phyloP scores from a whole-genome alignment of 768 basidiomycete genomes.

The Trametes villosa region DNA sequence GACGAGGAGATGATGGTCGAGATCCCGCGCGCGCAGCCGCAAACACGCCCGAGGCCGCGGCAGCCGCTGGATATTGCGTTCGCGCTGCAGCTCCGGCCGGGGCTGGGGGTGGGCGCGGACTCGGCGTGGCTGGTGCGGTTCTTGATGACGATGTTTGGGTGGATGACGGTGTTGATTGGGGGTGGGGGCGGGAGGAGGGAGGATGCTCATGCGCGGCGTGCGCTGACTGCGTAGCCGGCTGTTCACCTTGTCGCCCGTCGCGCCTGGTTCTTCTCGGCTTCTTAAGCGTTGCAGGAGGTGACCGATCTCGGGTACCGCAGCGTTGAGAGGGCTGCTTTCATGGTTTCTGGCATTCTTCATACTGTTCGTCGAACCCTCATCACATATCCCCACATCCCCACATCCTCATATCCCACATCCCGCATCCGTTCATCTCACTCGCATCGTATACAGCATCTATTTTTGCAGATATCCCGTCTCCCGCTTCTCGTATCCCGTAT shows the following conservation, averaged over 20 bases:
- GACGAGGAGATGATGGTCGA: slow-evolving; percentile 23
- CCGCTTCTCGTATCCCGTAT: background rate
- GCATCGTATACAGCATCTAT: slow-evolving; percentile 1
- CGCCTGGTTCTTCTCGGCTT: background rate
- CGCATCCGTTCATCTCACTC: background rate
- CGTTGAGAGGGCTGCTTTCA: no score
- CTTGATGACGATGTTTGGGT: slow-evolving; percentile 79
- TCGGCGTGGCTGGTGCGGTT: slow-evolving; percentile 81
- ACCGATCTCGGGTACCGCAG: no score
- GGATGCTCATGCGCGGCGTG: slow-evolving; percentile 3
- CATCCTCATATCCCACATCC: background rate
- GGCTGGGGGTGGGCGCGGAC: slow-evolving; percentile 70
- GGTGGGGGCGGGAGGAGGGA: slow-evolving; percentile 8
- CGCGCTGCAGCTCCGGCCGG: slow-evolving; percentile 78
- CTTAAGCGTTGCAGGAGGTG: background rate
- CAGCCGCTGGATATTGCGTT: slow-evolving; percentile 62
- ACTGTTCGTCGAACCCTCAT: no score
- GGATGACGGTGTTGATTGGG: slow-evolving; percentile 63
- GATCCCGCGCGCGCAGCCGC: slow-evolving; percentile 12
- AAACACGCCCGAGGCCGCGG: slow-evolving; percentile 31
- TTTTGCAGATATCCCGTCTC: slow-evolving; percentile 7
- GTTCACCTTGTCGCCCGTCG: no score
- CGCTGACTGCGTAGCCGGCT: slow-evolving; percentile 14
- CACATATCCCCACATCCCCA: background rate
- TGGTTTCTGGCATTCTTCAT: background rate